These are phyloP conservation scores for Mallotus nudiflorus DNA, from an alignment of 345 rosid species.

Conservation along the genomic window DNA sequence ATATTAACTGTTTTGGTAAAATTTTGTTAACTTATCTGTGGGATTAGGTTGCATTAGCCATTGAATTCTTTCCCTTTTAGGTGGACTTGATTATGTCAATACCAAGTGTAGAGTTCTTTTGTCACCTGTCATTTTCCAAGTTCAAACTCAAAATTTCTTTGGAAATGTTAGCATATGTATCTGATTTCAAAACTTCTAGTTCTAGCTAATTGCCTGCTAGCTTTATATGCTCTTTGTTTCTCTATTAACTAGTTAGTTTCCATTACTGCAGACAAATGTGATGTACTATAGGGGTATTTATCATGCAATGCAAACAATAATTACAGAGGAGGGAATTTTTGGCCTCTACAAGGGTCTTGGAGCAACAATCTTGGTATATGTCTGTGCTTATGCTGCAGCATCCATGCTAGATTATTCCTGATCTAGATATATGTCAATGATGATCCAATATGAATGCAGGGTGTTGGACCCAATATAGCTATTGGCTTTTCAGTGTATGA, in stretches of 20 bases:
- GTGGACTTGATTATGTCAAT: not conserved
- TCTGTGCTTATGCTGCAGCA: conserved; percentile 12
- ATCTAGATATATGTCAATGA: not conserved
- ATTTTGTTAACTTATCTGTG: conserved; percentile 1
- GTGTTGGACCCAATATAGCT: conserved; percentile 93
- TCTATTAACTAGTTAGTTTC: conserved; percentile 2
- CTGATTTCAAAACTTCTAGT: conserved; percentile 1
- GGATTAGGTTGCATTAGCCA: not conserved
- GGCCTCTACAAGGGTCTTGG: conserved; percentile 98
- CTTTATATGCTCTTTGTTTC: not conserved
- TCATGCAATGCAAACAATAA: conserved; percentile 74
- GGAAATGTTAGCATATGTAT: not conserved
- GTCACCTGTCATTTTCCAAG: not conserved
- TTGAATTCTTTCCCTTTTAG: not conserved
- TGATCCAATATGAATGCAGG: conserved; percentile 42
- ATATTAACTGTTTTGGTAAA: not conserved
- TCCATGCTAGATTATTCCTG: conserved; percentile 2
- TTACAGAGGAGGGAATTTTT: conserved; percentile 75
- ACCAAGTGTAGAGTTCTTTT: not conserved
- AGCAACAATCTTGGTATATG: conserved; percentile 78
- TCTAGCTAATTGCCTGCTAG: not conserved
- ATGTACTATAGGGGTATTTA: conserved; percentile 80
- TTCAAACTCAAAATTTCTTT: not conserved
- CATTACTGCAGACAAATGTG: conserved; percentile 58
- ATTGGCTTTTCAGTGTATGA: conserved; percentile 85